Percentiles rank a stretch among this genome's conserved stretches.
These are phyloP conservation scores for Parastagonospora avenae DNA, from an alignment of 2,329 filamentous ascomycete genomes.

Conservation along the genomic window DNA sequence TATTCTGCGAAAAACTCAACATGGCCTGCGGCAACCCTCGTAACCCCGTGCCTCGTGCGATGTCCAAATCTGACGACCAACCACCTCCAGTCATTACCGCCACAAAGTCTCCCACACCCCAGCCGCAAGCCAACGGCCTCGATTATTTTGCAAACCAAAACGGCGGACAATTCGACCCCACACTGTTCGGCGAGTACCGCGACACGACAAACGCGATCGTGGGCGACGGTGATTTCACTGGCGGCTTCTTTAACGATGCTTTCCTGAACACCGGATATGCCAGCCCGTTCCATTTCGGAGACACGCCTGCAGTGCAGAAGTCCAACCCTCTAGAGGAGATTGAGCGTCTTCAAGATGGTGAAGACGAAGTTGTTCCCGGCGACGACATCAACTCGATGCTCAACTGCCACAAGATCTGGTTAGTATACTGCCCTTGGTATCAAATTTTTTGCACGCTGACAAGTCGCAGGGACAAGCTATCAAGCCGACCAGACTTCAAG, in stretches of 20 bases:
- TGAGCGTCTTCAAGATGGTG: constrained; percentile 74
- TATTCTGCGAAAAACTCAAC: constrained; percentile 62
- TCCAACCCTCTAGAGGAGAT: constrained; percentile 76
- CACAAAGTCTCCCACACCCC: constrained; percentile 33
- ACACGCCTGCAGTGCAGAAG: constrained; percentile 53
- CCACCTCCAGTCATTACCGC: constrained; percentile 42
- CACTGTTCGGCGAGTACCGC: constrained; percentile 89
- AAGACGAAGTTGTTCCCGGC: constrained; percentile 66
- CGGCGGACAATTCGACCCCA: constrained; percentile 84
- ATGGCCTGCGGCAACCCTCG: constrained; percentile 60
- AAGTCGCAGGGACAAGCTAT: constrained; percentile 78
- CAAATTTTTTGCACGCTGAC: constrained; percentile 36
- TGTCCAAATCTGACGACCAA: constrained; percentile 50
- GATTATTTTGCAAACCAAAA: constrained; percentile 82
- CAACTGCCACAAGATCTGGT: constrained; percentile 94
- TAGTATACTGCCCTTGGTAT: constrained; percentile 47
- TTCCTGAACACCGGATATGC: constrained; percentile 78
- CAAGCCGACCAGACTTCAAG: constrained; percentile 84
- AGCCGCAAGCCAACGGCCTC: constrained; percentile 56
- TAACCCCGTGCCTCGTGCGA: constrained; percentile 58
- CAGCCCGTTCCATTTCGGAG: constrained; percentile 75
- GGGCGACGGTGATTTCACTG: constrained; percentile 67
- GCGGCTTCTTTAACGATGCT: constrained; percentile 75
- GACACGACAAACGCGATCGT: constrained; percentile 86
- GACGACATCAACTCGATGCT: constrained; percentile 69